Evolutionary conservation across 768 basidiomycete species (phyloP).

Genomic region (Mycena rebaudengoi): DNA sequence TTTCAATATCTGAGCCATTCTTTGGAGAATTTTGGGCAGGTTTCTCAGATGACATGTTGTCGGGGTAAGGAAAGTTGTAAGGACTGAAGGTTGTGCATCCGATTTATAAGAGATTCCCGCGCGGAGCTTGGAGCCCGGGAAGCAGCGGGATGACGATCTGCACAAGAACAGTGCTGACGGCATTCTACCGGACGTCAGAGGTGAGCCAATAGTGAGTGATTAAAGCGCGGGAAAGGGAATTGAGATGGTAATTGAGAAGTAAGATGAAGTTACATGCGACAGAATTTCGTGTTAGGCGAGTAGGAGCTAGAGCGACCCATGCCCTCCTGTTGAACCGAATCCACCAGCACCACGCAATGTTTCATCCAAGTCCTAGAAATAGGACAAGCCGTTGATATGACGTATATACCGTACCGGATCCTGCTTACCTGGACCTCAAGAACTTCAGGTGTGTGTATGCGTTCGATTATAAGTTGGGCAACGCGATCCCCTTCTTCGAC

Average conservation of each 20-base stretch:
- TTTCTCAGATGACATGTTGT: slow-evolving; percentile 13
- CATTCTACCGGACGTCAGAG: too few species aligned
- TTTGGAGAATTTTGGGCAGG: not conserved
- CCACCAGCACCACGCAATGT: slow-evolving; percentile 87
- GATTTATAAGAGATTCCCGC: not conserved
- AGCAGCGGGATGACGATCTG: not conserved
- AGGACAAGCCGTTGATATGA: not conserved
- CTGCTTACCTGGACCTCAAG: slow-evolving; percentile 82
- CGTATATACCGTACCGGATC: slow-evolving; percentile 1
- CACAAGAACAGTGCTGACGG: too few species aligned
- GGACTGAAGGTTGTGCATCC: too few species aligned
- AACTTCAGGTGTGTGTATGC: slow-evolving; percentile 86
- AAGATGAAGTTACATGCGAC: too few species aligned
- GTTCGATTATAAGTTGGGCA: slow-evolving; percentile 94
- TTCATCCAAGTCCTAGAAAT: slow-evolving; percentile 77
- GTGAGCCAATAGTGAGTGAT: too few species aligned
- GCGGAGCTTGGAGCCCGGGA: not conserved
- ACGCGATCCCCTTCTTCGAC: slow-evolving; percentile 95
- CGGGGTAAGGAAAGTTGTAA: not conserved
- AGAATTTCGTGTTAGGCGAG: too few species aligned
- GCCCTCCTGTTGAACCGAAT: slow-evolving; percentile 96
- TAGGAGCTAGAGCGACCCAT: slow-evolving; percentile 53
- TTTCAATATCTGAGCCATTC: slow-evolving; percentile 1
- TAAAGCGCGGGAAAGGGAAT: too few species aligned
- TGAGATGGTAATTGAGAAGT: not conserved